Evolutionary conservation across 139 green algal genomes (phyloP), one percentile per base, ranked within the genome.

Genomic region (Ettlia oleoabundans): DNA sequence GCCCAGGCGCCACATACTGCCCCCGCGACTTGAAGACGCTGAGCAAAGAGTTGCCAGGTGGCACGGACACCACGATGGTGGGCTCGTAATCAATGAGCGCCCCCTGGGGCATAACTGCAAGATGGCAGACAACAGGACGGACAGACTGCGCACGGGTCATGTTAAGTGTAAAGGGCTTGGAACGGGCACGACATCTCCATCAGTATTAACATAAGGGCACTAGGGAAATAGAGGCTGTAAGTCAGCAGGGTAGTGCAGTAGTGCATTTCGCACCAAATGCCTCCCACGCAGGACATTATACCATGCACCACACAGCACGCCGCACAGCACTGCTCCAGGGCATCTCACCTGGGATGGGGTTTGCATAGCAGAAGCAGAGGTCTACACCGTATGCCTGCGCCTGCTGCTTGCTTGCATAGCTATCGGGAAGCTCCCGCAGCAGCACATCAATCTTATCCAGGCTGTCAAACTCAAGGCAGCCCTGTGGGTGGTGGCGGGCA

Each of bases 341-440:
- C n/a, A n/a, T 28, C 30, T 35, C 35, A 80, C 73, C 73, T 3
- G 73, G 73, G 21, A 80, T 80, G 35, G 73, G 73, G 73, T 80
- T 80, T 22, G 73, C 73, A 26, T 69, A 80, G 37, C 52, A 69
- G 53, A 80, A 80, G 52, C 7, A 24, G 4, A 68, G 53, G 37
- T 69, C 73, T 9, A 80, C 24, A 0, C 73, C 73, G 22, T 24
- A n/a, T 35, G n/a, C 22, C 73, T 38, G 24, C 35, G 73, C 73
- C 35, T 35, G 18, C 53, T 51, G 52, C 73, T 80, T 80, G 33
- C 15, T 52, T 33, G 52, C 52, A 26, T 80, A 80, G 32, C 65
- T 69, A 35, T 68, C 53, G 9, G 73, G 73, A 51, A 69, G 73
- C 53, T 80, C 73, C 1, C 21, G 24, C 37, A 80, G 52, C 53